Evolutionary conservation across 2,329 filamentous ascomycete species (phyloP).

Genomic region (Cercospora sp.): DNA sequence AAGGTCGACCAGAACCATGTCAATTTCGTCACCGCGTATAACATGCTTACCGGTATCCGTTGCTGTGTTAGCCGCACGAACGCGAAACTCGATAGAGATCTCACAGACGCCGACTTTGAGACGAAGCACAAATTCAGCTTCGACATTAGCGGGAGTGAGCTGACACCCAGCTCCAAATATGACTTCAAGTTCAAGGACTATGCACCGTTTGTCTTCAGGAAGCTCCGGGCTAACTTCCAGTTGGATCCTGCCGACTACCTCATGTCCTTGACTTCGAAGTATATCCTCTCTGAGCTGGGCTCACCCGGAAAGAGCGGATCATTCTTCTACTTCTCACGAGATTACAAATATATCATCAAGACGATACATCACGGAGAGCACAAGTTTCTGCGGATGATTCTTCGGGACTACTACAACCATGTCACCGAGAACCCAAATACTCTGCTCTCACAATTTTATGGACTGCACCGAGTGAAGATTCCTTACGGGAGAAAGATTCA

Average conservation of each 20-base stretch:
- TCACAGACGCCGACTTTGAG: constrained; percentile 89
- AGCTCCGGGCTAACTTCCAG: constrained; percentile 80
- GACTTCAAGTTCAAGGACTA: constrained; percentile 99
- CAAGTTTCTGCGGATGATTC: constrained; percentile 78
- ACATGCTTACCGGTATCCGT: constrained; percentile 98
- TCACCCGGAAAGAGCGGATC: constrained; percentile 97
- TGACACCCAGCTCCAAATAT: constrained; percentile 97
- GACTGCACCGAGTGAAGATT: constrained; percentile 95
- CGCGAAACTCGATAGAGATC: constrained; percentile 86
- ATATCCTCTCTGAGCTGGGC: constrained; percentile 94
- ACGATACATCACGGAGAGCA: constrained; percentile 96
- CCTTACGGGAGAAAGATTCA: constrained; percentile 98
- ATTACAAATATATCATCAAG: constrained; percentile 99
- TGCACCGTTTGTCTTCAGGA: constrained; percentile 98
- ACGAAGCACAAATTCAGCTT: constrained; percentile 98
- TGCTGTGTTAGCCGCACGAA: constrained; percentile 96
- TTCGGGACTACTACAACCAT: constrained; percentile 91
- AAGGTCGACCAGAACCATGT: constrained; percentile 93
- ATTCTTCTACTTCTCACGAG: constrained; percentile 98
- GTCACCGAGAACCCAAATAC: constrained; percentile 94
- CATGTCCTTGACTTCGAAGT: constrained; percentile 97
- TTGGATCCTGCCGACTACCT: constrained; percentile 96
- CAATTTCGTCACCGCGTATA: constrained; percentile 97
- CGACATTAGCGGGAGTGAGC: constrained; percentile 95
- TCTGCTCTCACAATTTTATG: constrained; percentile 95